Base-by-base conservation (phyloP, 176 grass and related monocot species). In the Ensete ventricosum region DNA sequence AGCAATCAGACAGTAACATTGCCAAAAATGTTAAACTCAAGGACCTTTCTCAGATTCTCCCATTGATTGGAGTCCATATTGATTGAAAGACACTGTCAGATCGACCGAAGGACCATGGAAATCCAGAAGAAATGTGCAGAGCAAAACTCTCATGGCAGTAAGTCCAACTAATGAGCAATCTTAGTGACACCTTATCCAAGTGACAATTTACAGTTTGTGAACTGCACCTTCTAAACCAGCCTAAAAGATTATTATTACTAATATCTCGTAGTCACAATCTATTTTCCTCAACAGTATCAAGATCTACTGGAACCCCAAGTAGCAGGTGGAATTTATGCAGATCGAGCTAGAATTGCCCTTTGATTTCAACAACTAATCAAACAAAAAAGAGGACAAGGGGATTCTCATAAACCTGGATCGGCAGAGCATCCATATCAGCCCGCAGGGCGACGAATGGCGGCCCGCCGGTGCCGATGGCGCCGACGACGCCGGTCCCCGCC, bases 351-450 rank as follows among this genome's bases (percentile, higher is more conserved):
- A 60, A 60, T n/a, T n/a, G 20, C 17, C 17, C n/a, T 9, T 8
- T 20, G 34, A 43, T 60, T 60, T 19, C 14, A n/a, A 19, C 5
- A 60, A 60, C 16, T 60, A 60, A 8, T 43, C 57, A 60, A 60
- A 9, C 57, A 20, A 60, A 20, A 60, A n/a, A 43, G 34, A 43
- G 57, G 57, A 19, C 7, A 60, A 17, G n/a, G 57, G 57, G 21
- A 60, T 60, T 19, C 57, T 2, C 57, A 60, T 60, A 60, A 29
- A 93, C 95, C 95, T 94, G 90, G 78, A 99, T 89, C 64, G 95
- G 95, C 20, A 99, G 86, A 22, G 95, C 90, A 84, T 99, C 95
- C 95, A 99, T 94, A 82, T 99, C 95, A 34, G 95, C 95, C 11
- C 90, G 78, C 19, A 94, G 82, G 51, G 95, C 95, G 63, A 99